Evolutionary conservation across 768 basidiomycete species (phyloP).

Genomic region (Mrakia blollopis): DNA sequence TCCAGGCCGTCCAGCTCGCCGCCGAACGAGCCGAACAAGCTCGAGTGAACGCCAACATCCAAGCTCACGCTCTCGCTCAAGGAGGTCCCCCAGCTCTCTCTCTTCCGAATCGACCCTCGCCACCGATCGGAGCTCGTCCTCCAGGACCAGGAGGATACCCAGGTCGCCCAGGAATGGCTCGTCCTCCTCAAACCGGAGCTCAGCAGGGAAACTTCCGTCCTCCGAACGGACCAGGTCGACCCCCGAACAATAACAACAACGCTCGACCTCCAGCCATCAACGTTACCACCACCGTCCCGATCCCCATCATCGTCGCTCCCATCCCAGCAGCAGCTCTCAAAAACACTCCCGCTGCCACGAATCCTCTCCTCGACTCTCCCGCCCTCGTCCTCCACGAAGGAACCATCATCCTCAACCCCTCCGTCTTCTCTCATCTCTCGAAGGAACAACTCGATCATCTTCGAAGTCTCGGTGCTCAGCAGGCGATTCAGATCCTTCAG

Average conservation of each 20-base stretch:
- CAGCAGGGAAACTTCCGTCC: conserved; percentile 3
- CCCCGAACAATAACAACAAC: not conserved
- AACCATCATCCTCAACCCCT: conserved; percentile 74
- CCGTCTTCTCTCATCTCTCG: conserved; percentile 72
- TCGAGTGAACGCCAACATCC: not conserved
- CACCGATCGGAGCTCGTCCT: conserved; percentile 36
- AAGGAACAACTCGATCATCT: conserved; percentile 67
- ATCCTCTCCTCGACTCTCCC: conserved; percentile 40
- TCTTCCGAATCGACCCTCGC: not conserved
- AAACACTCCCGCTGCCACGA: conserved; percentile 28
- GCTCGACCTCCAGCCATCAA: conserved; percentile 35
- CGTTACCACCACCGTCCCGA: conserved; percentile 36
- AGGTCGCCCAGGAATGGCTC: not conserved
- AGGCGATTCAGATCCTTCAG: conserved; percentile 74
- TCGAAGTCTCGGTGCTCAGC: conserved; percentile 73
- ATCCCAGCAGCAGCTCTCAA: conserved; percentile 46
- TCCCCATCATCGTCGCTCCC: conserved; percentile 72
- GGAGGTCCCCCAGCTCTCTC: not conserved
- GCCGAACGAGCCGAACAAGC: conserved; percentile 8
- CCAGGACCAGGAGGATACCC: not conserved
- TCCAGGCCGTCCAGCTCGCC: not conserved
- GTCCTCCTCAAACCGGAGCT: not conserved
- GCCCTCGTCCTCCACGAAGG: conserved; percentile 81
- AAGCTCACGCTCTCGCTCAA: not conserved
- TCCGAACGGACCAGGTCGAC: not conserved